These are phyloP conservation scores for Pleurotus citrinopileatus DNA, from an alignment of 768 basidiomycete genomes.

Conservation along the genomic window DNA sequence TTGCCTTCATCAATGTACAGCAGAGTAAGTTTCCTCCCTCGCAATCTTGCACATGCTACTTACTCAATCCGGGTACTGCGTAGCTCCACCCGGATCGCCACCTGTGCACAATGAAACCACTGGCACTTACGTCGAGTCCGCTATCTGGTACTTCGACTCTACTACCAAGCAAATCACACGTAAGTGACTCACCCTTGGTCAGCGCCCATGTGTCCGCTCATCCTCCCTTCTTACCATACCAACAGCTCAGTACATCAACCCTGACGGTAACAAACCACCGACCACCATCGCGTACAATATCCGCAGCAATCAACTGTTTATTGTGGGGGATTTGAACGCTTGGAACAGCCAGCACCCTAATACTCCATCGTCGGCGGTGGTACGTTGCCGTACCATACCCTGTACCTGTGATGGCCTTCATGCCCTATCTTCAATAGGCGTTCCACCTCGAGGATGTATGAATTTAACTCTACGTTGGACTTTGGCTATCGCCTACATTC, in stretches of 20 bases:
- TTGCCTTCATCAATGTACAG: conserved; percentile 5
- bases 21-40: background rate
- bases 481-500: too few species aligned
- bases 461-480: background rate
- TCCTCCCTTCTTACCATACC: background rate
- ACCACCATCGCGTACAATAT: conserved; percentile 39
- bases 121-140: conserved; percentile 30
- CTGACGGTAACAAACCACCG: conserved; percentile 34
- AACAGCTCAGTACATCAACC: conserved; percentile 46
- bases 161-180: conserved; percentile 37
- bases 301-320: conserved; percentile 37
- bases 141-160: conserved; percentile 43
- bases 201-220: background rate
- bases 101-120: background rate
- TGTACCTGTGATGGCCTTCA: too few species aligned
- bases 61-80: background rate
- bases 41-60: background rate
- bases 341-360: conserved; percentile 31
- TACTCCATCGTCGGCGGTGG: conserved; percentile 7
- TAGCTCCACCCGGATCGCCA: conserved; percentile 32
- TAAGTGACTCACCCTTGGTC: conserved; percentile 17
- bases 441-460: conserved; percentile 1
- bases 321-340: conserved; percentile 39
- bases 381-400: too few species aligned
- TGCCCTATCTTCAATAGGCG: background rate